These are phyloP conservation scores for Chondrus crispus DNA, from an alignment of 23 red algal species.

Conservation along the genomic window DNA sequence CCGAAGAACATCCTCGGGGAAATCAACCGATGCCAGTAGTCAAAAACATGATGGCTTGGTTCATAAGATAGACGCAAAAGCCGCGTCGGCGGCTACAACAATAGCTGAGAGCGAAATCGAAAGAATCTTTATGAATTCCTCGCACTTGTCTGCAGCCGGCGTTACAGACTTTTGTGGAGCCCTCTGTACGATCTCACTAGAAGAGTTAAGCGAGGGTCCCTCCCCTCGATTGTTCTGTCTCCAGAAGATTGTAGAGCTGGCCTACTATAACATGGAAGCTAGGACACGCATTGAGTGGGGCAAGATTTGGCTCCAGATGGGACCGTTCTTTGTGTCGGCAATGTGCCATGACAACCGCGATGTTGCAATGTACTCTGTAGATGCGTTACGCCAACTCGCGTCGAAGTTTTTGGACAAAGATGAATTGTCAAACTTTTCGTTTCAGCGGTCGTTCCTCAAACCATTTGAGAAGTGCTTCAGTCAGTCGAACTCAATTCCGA, in stretches of 20 bases:
- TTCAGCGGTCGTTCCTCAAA: constrained; percentile 82
- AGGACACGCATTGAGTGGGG: constrained; percentile 82
- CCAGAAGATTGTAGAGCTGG: constrained; percentile 81
- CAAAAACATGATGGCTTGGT: neutral
- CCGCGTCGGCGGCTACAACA: constrained; percentile 36
- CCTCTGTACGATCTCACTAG: constrained; percentile 70
- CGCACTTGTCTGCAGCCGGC: constrained; percentile 53
- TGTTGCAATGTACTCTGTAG: constrained; percentile 74
- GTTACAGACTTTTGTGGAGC: constrained; percentile 75
- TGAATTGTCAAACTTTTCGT: constrained; percentile 89
- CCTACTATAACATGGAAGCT: constrained; percentile 84
- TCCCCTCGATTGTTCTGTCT: constrained; percentile 77
- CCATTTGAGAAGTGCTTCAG: constrained; percentile 78
- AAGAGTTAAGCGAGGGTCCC: constrained; percentile 70
- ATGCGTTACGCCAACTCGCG: constrained; percentile 75
- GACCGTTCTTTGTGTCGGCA: constrained; percentile 68
- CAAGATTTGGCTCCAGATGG: constrained; percentile 83
- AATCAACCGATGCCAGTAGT: neutral
- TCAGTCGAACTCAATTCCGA: constrained; percentile 23
- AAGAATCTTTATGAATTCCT: constrained; percentile 60
- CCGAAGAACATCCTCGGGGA: neutral
- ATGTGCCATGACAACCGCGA: constrained; percentile 64
- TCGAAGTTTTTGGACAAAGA: constrained; percentile 87
- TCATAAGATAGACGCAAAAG: constrained; percentile 53
- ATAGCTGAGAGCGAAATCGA: constrained; percentile 71